phyloP scores from a whole-genome alignment of 345 rosid species.

The Clarkia xantiana region DNA sequence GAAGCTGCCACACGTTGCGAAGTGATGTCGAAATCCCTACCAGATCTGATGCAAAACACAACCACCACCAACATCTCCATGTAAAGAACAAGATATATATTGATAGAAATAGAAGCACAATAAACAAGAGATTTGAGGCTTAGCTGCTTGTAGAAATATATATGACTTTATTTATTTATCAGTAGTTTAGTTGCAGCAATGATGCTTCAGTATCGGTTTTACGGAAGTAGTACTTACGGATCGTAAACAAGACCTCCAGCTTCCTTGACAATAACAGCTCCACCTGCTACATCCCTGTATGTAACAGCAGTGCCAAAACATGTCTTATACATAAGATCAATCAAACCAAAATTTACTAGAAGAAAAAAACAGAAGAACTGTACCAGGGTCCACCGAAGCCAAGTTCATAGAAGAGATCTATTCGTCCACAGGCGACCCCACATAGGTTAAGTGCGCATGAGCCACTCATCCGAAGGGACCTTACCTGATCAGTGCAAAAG shows the following conservation, averaged over 20 bases:
- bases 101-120: too few relatives aligned
- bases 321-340: too few relatives aligned
- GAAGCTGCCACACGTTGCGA: conserved; percentile 81
- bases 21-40: conserved; percentile 72
- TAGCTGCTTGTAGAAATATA: too few relatives aligned
- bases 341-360: too few relatives aligned
- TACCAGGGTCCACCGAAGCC: conserved; percentile 99
- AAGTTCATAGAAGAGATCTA: conserved; percentile 62
- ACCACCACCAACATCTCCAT: background rate
- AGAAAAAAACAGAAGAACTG: background rate
- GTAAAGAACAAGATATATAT: too few relatives aligned
- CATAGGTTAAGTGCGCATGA: conserved; percentile 94
- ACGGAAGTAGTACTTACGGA: conserved; percentile 44
- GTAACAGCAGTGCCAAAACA: background rate
- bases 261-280: conserved; percentile 68
- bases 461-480: conserved; percentile 86
- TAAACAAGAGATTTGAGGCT: too few relatives aligned
- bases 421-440: conserved; percentile 82
- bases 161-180: too few relatives aligned
- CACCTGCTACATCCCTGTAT: conserved; percentile 90
- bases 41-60: conserved; percentile 40
- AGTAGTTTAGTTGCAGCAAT: too few relatives aligned
- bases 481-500: conserved; percentile 41
- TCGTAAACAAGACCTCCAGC: conserved; percentile 90
- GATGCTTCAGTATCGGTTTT: too few relatives aligned